These are phyloP conservation scores for Sporisorium graminicola DNA, from an alignment of 1,284 basidiomycete genomes.

Conservation along the genomic window DNA sequence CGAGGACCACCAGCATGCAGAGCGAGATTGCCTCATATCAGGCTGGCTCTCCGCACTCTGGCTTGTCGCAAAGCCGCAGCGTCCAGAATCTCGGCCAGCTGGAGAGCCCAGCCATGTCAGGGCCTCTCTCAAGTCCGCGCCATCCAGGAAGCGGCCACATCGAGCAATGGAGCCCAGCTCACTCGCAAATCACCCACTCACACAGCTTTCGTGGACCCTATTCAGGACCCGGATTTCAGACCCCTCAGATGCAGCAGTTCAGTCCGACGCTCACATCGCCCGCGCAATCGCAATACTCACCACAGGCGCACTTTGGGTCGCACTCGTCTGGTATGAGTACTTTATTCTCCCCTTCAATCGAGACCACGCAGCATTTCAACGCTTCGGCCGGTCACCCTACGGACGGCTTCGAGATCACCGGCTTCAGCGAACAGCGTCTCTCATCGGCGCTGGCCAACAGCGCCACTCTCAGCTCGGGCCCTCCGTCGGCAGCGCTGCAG, in stretches of 20 bases:
- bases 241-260: constrained; percentile 46
- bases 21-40: constrained; percentile 35
- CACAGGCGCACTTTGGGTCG: constrained; percentile 43
- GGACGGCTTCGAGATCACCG: constrained; percentile 46
- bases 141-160: constrained; percentile 18
- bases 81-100: constrained; percentile 39
- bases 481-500: constrained; percentile 15
- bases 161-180: constrained; percentile 43
- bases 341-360: constrained; percentile 47
- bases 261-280: constrained; percentile 47
- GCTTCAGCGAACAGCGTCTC: constrained; percentile 55
- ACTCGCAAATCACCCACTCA: constrained; percentile 32
- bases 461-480: constrained; percentile 45
- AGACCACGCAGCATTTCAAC: constrained; percentile 32
- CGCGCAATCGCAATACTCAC: constrained; percentile 52
- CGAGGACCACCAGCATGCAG: constrained; percentile 48
- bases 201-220: constrained; percentile 29
- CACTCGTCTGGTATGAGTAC: constrained; percentile 28
- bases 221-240: constrained; percentile 46
- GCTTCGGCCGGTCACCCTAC: constrained; percentile 18
- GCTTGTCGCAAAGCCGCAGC: constrained; percentile 44
- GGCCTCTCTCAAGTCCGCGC: constrained; percentile 31
- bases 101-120: constrained; percentile 31
- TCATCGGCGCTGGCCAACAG: constrained; percentile 56
- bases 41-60: constrained; percentile 17